phyloP scores from a whole-genome alignment of 2,329 filamentous ascomycete genomes.

The Elsinoe arachidis region DNA sequence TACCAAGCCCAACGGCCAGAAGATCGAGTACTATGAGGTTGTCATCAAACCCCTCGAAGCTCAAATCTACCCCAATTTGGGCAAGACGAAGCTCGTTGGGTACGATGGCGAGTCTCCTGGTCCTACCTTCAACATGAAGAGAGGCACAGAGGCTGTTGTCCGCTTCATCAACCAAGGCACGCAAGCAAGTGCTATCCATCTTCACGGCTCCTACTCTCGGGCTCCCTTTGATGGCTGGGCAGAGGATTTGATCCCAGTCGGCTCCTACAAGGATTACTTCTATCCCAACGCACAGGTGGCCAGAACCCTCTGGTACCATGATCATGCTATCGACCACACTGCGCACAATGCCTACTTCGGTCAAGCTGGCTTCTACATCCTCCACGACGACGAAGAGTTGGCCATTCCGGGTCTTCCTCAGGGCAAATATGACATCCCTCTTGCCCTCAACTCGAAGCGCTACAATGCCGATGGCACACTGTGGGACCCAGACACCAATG shows the following conservation, averaged over 20 bases:
- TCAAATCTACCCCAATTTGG: constrained; percentile 32
- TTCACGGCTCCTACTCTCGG: constrained; percentile 43
- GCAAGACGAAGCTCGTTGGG: constrained; percentile 33
- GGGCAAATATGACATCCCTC: constrained; percentile 46
- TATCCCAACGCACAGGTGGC: constrained; percentile 49
- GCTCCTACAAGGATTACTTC: constrained; percentile 55
- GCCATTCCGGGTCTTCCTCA: constrained; percentile 39
- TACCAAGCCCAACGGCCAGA: constrained; percentile 14
- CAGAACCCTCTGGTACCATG: constrained; percentile 29
- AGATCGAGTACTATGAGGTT: constrained; percentile 41
- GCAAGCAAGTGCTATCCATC: constrained; percentile 39
- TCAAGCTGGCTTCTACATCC: constrained; percentile 48
- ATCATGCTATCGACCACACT: constrained; percentile 37
- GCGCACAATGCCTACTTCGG: constrained; percentile 49
- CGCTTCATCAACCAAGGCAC: constrained; percentile 43
- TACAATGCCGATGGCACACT: constrained; percentile 46
- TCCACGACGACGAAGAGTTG: constrained; percentile 42
- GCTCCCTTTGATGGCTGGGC: constrained; percentile 48
- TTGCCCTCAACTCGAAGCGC: constrained; percentile 43
- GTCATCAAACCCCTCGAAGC: constrained; percentile 33
- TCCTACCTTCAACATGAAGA: constrained; percentile 41
- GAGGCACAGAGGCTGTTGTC: constrained; percentile 43
- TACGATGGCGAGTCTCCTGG: constrained; percentile 47
- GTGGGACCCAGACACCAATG: constrained; percentile 37
- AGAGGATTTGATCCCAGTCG: constrained; percentile 42